phyloP scores from a whole-genome alignment of 208 protist genomes.

The Leishmania turanica region DNA sequence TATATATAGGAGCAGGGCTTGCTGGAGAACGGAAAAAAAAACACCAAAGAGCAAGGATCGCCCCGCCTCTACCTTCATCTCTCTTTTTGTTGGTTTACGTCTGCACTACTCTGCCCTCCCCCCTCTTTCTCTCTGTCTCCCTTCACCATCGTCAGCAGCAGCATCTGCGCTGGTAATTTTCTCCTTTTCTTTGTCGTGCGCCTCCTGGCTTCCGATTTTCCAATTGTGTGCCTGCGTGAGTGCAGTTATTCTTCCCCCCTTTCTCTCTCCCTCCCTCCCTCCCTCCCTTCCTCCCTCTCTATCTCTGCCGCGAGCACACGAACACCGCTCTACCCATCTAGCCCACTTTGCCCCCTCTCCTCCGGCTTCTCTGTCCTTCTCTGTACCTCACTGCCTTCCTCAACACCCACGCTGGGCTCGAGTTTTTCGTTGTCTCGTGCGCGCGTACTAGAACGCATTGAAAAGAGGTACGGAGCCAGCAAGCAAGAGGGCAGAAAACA shows the following conservation, averaged over 20 bases:
- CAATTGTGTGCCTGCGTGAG: neutral
- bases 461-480: neutral
- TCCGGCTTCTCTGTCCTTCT: neutral
- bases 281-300: no score
- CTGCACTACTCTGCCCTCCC: neutral
- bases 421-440: neutral
- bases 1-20: neutral
- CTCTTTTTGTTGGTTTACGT: neutral
- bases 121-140: neutral
- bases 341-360: neutral
- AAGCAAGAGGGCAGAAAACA: neutral
- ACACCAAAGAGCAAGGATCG: neutral
- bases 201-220: neutral
- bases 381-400: constrained; percentile 2
- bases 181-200: neutral
- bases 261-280: neutral
- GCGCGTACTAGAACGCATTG: neutral
- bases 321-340: neutral
- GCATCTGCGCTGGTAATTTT: neutral
- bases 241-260: neutral
- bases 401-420: neutral
- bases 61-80: neutral
- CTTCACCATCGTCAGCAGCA: neutral
- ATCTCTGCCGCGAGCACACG: neutral
- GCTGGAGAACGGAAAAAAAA: neutral